Evolutionary conservation across 1,139 yeast genomes (phyloP), one percentile per base, ranked within the genome.

Genomic region (Yamadazyma kanchanaburiensis): DNA sequence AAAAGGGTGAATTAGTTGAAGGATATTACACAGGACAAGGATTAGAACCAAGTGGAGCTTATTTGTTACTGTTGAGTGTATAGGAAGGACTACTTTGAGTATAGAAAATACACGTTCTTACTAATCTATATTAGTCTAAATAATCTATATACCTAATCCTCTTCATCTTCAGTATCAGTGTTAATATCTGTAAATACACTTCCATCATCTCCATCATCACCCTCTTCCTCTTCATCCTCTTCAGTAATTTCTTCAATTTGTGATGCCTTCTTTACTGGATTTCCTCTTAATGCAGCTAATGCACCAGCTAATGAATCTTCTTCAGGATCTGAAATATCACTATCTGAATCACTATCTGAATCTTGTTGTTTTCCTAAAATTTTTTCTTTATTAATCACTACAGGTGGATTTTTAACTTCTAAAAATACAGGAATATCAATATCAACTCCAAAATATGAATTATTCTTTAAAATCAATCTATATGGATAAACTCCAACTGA

Each of bases 401-500:
- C 40, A 22, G 81, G 76, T 21, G 75, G 72, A 12, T 69, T 65
- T 39, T 70, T 62, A 17, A 82, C 88, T 12, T 69, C 64, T 77
- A 83, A 70, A 20, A 61, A 64, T 34, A 83, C 50, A 9, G 87
- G 83, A 39, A 80, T 67, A 48, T 82, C 91, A 13, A 82, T 55
- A 51, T 83, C 94, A 16, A 73, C 60, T 4, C 89, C 87, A 50
- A 77, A 83, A 53, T 82, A 83, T 27, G 80, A 76, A 35, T 81
- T 68, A 35, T 80, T 77, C 50, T 75, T 80, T 47, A 83, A 55
- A 13, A 79, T 53, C 21, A 83, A 60, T 57, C 89, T 67, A 67
- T 82, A 85, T 43, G 74, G 77, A 48, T 62, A 76, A 15, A 60
- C 63, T 21, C 94, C 95, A 16, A 62, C 60, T 31, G 66, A 65